phyloP scores from a whole-genome alignment of 2,329 filamentous ascomycete species.

The Pezicula rhizophila region DNA sequence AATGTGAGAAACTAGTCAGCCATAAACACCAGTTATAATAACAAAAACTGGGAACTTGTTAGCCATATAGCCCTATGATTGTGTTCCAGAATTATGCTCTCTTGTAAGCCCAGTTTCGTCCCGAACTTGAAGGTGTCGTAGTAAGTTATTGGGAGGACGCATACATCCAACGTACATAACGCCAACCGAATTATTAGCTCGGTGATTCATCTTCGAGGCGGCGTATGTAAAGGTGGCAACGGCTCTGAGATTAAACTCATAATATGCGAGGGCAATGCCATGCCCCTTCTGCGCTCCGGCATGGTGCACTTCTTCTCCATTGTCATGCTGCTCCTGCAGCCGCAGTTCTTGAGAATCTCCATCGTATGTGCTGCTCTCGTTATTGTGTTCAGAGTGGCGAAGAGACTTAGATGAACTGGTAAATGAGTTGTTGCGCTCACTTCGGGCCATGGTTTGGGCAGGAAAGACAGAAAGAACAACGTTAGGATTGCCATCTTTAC shows the following conservation, averaged over 20 bases:
- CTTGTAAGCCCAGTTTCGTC: conserved; percentile 17
- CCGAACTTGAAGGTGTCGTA: conserved; percentile 23
- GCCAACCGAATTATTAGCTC: conserved; percentile 12
- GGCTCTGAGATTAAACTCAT: conserved; percentile 5
- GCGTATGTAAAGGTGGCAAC: conserved; percentile 18
- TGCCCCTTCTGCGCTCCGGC: background rate
- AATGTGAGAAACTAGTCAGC: conserved; percentile 23
- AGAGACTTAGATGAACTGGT: too few species aligned
- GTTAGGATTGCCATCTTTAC: too few species aligned
- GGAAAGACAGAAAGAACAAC: too few species aligned
- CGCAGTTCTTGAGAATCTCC: too few species aligned
- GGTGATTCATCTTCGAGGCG: conserved; percentile 13
- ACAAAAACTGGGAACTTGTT: conserved; percentile 16
- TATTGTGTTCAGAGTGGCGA: too few species aligned
- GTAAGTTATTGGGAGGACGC: conserved; percentile 19
- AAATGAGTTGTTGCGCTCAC: too few species aligned
- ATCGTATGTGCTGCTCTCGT: too few species aligned
- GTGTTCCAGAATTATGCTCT: conserved; percentile 9
- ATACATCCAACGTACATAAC: conserved; percentile 17
- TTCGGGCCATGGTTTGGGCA: too few species aligned
- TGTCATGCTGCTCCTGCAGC: too few species aligned
- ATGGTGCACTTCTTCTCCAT: too few species aligned
- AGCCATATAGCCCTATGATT: background rate
- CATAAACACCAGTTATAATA: conserved; percentile 21
- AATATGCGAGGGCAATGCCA: background rate